Base-by-base conservation (phyloP, 2,329 filamentous ascomycete genomes). In the Thyridium curvatum region DNA sequence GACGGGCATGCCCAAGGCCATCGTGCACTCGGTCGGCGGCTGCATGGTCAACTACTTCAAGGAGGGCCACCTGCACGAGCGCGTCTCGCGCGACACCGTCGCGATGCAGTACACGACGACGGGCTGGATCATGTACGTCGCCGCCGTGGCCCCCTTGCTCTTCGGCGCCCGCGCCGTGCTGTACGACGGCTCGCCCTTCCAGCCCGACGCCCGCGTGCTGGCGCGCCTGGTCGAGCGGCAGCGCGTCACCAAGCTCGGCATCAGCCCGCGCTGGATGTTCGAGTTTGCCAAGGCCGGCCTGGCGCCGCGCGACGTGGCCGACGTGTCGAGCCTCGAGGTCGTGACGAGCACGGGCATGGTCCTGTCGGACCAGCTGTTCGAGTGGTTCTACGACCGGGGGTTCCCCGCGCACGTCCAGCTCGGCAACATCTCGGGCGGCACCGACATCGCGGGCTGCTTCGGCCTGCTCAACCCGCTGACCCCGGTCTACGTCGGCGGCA, bases 41-140 rank as follows among this genome's bases (percentile, higher is more conserved):
- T 62, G 77, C 2, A 58, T 86, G 21, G 45, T 87, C 17, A 71
- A 58, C 45, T 50, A 52, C 12, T 52, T 48, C 44, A 77, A 90
- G 53, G 87, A 94, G 55, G 66, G 64, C 1, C 59, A 55, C 3
- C 56, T 78, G 18, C 72, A 78, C 51, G 66, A 72, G 35, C 61
- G 65, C 18, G 41, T 61, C 4, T 53, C 46, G 0, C 49, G 63
- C 0, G 52, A 60, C n/a, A 63, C 60, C 32, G 65, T 76, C 2
- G 53, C 59, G 1, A 48, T 79, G 41, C 73, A 79, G 55, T 78
- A 72, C 52, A 78, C 79, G 1, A 84, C 79, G 0, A 88, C 84
- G 0, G 84, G 85, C 0, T 94, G 87, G 87, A 93, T 94, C 61
- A 94, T 94, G 87, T 93, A 91, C 54, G 65, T 89, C 8, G 62